Conservation (phyloP, 495 filamentous ascomycete species). For the Pyrenopolyporus hunteri region DNA sequence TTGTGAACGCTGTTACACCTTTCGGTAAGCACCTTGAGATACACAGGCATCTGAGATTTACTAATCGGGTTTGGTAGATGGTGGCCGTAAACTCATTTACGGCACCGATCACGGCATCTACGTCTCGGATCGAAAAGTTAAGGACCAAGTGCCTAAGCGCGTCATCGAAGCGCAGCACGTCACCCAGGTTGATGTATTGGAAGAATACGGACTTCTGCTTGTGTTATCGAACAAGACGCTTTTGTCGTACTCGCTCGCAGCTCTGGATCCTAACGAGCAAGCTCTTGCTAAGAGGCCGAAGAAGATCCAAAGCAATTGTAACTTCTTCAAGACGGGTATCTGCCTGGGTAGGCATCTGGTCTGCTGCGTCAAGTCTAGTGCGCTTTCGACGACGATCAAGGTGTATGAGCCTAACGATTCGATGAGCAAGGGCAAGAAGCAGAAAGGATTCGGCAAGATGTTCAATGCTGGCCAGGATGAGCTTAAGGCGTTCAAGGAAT, state of each 20-base stretch:
- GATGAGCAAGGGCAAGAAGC: slow-evolving; percentile 84
- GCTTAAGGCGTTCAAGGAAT: slow-evolving; percentile 97
- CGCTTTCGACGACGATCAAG: slow-evolving; percentile 92
- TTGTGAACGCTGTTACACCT: slow-evolving; percentile 92
- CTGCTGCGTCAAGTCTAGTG: slow-evolving; percentile 89
- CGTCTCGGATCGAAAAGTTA: slow-evolving; percentile 85
- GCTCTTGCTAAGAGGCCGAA: slow-evolving; percentile 83
- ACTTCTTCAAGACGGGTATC: slow-evolving; percentile 97
- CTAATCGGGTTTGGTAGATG: slow-evolving; percentile 65
- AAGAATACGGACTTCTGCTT: slow-evolving; percentile 89
- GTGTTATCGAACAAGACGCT: slow-evolving; percentile 94
- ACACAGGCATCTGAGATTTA: background rate
- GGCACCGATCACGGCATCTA: slow-evolving; percentile 95
- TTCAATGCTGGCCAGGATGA: slow-evolving; percentile 93
- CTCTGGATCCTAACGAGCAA: slow-evolving; percentile 80
- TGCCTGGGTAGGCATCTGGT: slow-evolving; percentile 94
- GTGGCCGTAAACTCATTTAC: slow-evolving; percentile 90
- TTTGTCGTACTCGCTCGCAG: slow-evolving; percentile 82
- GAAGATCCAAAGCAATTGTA: slow-evolving; percentile 96
- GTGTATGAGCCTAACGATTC: slow-evolving; percentile 96
- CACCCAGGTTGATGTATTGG: slow-evolving; percentile 93
- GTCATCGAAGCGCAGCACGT: slow-evolving; percentile 87
- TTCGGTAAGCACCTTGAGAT: slow-evolving; percentile 64
- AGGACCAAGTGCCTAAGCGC: slow-evolving; percentile 74
- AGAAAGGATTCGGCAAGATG: slow-evolving; percentile 91